These are phyloP conservation scores for Rubia occidens DNA, from an alignment of 305 asterid genomes.

Conservation along the genomic window DNA sequence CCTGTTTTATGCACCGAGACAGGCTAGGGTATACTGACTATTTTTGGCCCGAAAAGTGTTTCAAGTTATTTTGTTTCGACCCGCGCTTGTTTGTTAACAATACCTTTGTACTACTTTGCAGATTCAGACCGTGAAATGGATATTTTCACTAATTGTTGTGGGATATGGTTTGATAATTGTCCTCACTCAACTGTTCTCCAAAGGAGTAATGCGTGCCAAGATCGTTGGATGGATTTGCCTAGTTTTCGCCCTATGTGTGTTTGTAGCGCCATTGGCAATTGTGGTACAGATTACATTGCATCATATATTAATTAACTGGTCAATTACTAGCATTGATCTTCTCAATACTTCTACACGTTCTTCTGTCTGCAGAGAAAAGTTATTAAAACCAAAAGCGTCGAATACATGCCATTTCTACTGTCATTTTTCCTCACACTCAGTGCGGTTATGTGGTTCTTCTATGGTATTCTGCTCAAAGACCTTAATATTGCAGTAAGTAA, in stretches of 20 bases:
- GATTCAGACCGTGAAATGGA: slow-evolving; percentile 12
- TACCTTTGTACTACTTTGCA: neutral
- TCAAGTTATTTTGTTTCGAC: neutral
- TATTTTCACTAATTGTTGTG: slow-evolving; percentile 2
- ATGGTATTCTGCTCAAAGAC: slow-evolving; percentile 21
- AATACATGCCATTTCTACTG: slow-evolving; percentile 25
- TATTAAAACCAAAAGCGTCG: slow-evolving; percentile 23
- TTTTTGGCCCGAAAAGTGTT: neutral
- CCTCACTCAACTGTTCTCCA: slow-evolving; percentile 9
- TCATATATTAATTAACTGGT: neutral
- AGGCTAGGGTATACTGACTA: slow-evolving; percentile 15
- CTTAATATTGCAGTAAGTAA: slow-evolving; percentile 23
- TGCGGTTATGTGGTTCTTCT: slow-evolving; percentile 30
- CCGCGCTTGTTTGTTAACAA: no score
- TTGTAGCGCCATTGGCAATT: slow-evolving; percentile 22
- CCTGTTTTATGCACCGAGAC: slow-evolving; percentile 18
- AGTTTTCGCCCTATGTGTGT: slow-evolving; percentile 19
- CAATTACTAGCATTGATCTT: neutral
- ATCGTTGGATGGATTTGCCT: slow-evolving; percentile 27
- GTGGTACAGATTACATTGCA: slow-evolving; percentile 10
- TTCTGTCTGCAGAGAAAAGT: slow-evolving; percentile 21
- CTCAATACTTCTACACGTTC: no score
- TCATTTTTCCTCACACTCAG: slow-evolving; percentile 26
- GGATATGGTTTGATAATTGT: slow-evolving; percentile 20
- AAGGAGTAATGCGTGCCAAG: slow-evolving; percentile 15